Base-by-base conservation (phyloP, 2,329 filamentous ascomycete species). In the Grosmannia clavigera region DNA sequence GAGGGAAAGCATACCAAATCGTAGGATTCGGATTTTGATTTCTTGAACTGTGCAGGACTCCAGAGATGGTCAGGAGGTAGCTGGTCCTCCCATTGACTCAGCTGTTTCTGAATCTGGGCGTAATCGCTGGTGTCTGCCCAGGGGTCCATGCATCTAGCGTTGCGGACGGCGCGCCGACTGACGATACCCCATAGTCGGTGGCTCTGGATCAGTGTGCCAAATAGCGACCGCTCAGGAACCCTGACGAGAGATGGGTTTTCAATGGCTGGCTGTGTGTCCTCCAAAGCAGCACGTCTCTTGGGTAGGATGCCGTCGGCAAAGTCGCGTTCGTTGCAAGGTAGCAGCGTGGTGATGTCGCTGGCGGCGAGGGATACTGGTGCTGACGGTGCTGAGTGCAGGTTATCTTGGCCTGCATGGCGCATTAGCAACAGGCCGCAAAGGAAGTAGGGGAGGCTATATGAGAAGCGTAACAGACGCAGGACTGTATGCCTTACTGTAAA, bases 171-270 rank as follows among this genome's bases (percentile, higher is more conserved):
- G 9, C 78, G 71, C 3, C 79, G 73, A 2, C 78, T 76, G 14
- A 82, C 75, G 14, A 71, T 72, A 5, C 79, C 80, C 80, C 80
- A 83, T 59, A 78, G 75, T 58, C 78, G 73, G 60, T 81, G 79
- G 19, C 76, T 75, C 62, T 83, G 80, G 64, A 83, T 79, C 3
- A 82, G 67, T 0, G 77, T 77, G 1, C 79, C 80, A 63, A 83
- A 82, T 1, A 83, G 69, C 0, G 80, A 82, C 14, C 79, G 73
- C 11, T 74, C 70, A 3, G 72, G 70, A 51, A 77, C 73, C 7
- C 67, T 68, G 40, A 76, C 70, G 6, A 81, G 70, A 0, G 66
- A 65, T 0, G 78, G 77, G 25, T 79, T 72, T 2, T 74, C 74
- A 3, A 74, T 68, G 1, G 79, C 79, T 0, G 79, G 77, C 0